A percentile compares a stretch with the other conserved stretches of the same genome.
phyloP scores from a whole-genome alignment of 1,284 basidiomycete species.

The Ceratobasidium sp. region DNA sequence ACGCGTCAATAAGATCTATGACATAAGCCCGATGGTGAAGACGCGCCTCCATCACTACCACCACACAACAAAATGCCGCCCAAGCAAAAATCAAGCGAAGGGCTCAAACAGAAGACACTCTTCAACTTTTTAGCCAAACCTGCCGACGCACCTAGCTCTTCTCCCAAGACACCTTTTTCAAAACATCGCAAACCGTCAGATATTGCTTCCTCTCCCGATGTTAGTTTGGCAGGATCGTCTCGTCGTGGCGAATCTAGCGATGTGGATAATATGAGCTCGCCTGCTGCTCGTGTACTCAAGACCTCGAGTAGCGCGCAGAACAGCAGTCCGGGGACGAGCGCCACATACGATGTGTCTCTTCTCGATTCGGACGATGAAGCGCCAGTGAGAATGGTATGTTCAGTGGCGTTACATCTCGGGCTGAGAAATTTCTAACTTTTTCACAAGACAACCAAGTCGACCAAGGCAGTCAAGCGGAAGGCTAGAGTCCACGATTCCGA shows the following conservation, averaged over 20 bases:
- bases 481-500: constrained; percentile 36
- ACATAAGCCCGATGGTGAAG: constrained; percentile 24
- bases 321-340: constrained; percentile 33
- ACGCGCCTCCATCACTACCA: constrained; percentile 14
- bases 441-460: not conserved
- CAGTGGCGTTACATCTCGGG: not conserved
- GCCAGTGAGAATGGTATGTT: constrained; percentile 38
- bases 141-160: not conserved
- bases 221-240: constrained; percentile 18
- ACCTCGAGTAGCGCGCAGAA: constrained; percentile 27
- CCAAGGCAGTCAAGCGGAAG: constrained; percentile 32
- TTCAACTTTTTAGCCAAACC: constrained; percentile 31
- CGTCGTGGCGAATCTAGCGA: constrained; percentile 32
- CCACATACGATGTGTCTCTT: constrained; percentile 27
- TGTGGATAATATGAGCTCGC: constrained; percentile 28
- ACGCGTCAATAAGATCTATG: constrained; percentile 38
- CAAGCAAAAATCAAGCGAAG: constrained; percentile 30
- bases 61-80: constrained; percentile 35
- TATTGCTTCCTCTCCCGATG: constrained; percentile 12
- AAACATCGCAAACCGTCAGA: constrained; percentile 28
- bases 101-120: constrained; percentile 34
- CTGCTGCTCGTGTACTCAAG: constrained; percentile 9
- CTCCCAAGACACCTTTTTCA: constrained; percentile 28
- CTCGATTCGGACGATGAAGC: constrained; percentile 35
- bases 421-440: not conserved